Conservation (phyloP, 2,329 filamentous ascomycete genomes). For the Zasmidium cellare region DNA sequence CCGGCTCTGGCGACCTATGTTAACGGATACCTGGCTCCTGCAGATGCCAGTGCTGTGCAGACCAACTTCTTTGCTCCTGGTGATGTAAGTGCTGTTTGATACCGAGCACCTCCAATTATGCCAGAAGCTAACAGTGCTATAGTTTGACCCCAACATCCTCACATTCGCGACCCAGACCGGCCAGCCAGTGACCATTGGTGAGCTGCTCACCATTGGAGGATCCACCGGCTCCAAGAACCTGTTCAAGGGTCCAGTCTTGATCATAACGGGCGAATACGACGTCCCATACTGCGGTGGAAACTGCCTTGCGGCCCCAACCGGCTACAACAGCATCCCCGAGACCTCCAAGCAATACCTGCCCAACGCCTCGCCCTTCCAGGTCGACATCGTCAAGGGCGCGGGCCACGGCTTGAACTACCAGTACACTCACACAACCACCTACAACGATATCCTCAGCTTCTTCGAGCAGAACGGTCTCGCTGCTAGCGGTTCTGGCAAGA, state of each 20-base stretch:
- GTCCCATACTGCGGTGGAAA: conserved; percentile 61
- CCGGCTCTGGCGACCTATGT: conserved; percentile 32
- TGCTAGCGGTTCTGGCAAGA: background rate
- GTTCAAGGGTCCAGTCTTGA: conserved; percentile 57
- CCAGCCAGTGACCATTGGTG: conserved; percentile 60
- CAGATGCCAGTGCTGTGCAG: conserved; percentile 51
- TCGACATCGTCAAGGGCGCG: conserved; percentile 55
- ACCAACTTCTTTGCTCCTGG: conserved; percentile 51
- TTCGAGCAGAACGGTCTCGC: conserved; percentile 25
- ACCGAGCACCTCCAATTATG: no score
- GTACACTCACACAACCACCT: conserved; percentile 33
- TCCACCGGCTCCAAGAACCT: conserved; percentile 33
- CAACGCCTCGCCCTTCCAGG: conserved; percentile 49
- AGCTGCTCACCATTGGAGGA: conserved; percentile 57
- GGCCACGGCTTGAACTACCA: conserved; percentile 38
- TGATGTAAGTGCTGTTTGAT: conserved; percentile 26
- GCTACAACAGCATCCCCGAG: conserved; percentile 46
- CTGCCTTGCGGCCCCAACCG: conserved; percentile 49
- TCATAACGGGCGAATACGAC: conserved; percentile 60
- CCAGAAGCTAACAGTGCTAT: no score
- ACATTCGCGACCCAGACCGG: conserved; percentile 47
- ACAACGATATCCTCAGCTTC: conserved; percentile 31
- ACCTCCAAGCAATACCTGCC: conserved; percentile 45
- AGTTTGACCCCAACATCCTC: conserved; percentile 57
- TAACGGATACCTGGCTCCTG: conserved; percentile 56